These are phyloP conservation scores for Malassezia japonica DNA, from an alignment of 1,284 basidiomycete species.

Conservation along the genomic window DNA sequence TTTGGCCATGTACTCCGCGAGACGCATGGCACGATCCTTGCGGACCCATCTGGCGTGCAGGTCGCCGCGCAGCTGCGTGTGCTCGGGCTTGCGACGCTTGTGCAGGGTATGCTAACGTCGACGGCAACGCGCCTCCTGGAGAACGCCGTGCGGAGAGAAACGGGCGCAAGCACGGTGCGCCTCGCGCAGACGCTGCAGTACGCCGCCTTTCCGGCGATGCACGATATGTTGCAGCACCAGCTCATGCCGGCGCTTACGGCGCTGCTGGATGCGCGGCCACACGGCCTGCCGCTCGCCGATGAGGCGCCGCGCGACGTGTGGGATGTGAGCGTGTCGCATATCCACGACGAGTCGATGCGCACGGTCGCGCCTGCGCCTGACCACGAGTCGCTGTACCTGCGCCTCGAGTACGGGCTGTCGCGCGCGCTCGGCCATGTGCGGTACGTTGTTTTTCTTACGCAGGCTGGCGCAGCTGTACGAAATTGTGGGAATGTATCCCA, in stretches of 20 bases:
- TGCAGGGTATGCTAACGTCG: constrained; percentile 7
- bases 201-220: constrained; percentile 6
- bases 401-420: constrained; percentile 28
- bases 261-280: constrained; percentile 9
- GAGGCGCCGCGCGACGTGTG: constrained; percentile 3
- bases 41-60: background rate
- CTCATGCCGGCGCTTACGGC: constrained; percentile 10
- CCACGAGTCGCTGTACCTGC: constrained; percentile 9
- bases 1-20: background rate
- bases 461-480: constrained; percentile 65
- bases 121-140: constrained; percentile 10
- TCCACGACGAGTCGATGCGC: constrained; percentile 1
- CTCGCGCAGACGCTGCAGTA: background rate
- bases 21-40: background rate
- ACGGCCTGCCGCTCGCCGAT: background rate
- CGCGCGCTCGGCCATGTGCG: constrained; percentile 25
- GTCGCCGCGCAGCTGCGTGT: constrained; percentile 13
- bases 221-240: constrained; percentile 3
- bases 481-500: constrained; percentile 86
- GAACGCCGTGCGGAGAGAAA: constrained; percentile 2
- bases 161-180: background rate
- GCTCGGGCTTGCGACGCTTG: constrained; percentile 10
- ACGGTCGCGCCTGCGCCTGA: background rate
- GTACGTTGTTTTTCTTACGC: background rate
- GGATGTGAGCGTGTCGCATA: constrained; percentile 13